Evolutionary conservation across 2,329 filamentous ascomycete genomes (phyloP).

Genomic region (Fusarium sp.): DNA sequence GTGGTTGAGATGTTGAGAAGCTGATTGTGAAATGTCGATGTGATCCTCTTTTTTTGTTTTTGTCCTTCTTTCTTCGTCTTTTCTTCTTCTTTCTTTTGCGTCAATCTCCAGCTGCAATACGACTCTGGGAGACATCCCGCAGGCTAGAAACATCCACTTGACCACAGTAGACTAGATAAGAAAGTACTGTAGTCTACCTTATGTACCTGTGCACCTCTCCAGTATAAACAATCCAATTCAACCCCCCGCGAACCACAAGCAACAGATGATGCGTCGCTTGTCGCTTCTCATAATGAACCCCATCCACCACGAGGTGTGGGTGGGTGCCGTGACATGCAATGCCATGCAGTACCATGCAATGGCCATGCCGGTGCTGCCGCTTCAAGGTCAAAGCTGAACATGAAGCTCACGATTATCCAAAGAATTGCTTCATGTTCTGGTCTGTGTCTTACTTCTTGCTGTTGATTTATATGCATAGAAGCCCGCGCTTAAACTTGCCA

Average conservation of each 20-base stretch:
- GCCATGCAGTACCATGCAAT: background rate
- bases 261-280: constrained; percentile 1
- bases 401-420: background rate
- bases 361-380: constrained; percentile 1
- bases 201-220: background rate
- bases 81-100: background rate
- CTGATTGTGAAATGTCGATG: background rate
- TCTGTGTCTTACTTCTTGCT: background rate
- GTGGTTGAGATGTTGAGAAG: background rate
- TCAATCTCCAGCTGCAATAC: constrained; percentile 15
- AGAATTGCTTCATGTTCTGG: background rate
- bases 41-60: background rate
- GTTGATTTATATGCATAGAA: background rate
- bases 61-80: background rate
- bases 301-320: constrained; percentile 22
- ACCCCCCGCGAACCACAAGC: constrained; percentile 6
- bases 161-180: background rate
- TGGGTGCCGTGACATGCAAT: constrained; percentile 1
- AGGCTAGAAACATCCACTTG: background rate
- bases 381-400: constrained; percentile 8
- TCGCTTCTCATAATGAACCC: background rate
- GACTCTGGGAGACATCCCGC: constrained; percentile 7
- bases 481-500: constrained; percentile 3
- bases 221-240: constrained; percentile 12
- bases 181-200: background rate